A percentile compares a stretch with the other conserved stretches of the same genome.
These are phyloP conservation scores for Globisporangium heterothallicum DNA, from an alignment of 352 stramenopile species.

Conservation along the genomic window DNA sequence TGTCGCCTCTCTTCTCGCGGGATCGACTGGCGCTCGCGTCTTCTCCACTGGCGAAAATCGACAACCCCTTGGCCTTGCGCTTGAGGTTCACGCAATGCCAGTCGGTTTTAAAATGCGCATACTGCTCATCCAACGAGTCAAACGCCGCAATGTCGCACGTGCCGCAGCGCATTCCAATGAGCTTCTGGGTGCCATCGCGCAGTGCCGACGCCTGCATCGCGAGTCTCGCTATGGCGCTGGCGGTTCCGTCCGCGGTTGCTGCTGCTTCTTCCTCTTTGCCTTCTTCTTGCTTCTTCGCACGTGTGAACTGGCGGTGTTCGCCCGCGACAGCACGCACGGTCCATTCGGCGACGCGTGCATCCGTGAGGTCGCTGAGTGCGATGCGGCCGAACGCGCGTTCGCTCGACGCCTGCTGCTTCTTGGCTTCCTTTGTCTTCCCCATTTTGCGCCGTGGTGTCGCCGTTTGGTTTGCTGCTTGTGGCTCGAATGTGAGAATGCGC, in stretches of 20 bases:
- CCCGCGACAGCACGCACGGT: conserved; percentile 55
- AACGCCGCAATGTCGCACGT: conserved; percentile 70
- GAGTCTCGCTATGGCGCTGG: conserved; percentile 16
- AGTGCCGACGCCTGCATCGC: conserved; percentile 27
- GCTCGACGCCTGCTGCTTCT: conserved; percentile 10
- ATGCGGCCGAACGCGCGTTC: conserved; percentile 60
- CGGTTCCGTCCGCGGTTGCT: conserved; percentile 4
- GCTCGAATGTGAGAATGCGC: conserved; percentile 3
- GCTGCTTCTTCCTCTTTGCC: background rate
- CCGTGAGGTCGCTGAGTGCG: conserved; percentile 50
- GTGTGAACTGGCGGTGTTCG: conserved; percentile 40
- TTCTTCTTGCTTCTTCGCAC: conserved; percentile 3
- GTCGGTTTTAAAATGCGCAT: conserved; percentile 81
- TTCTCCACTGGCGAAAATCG: conserved; percentile 35
- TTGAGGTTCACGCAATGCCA: conserved; percentile 83
- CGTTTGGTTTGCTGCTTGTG: background rate
- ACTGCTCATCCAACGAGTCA: conserved; percentile 68
- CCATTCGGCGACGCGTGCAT: conserved; percentile 41
- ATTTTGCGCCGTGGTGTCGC: too few relatives aligned
- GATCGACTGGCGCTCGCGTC: conserved; percentile 16
- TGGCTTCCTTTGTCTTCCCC: conserved; percentile 9
- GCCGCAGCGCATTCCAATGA: conserved; percentile 58
- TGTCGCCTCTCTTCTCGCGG: conserved; percentile 18
- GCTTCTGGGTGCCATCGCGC: conserved; percentile 29
- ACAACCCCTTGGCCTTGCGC: conserved; percentile 48